Evolutionary conservation across 2,329 filamentous ascomycete genomes (phyloP), one percentile per base, ranked within the genome.

Genomic region (Aspergillus novofumigatus): DNA sequence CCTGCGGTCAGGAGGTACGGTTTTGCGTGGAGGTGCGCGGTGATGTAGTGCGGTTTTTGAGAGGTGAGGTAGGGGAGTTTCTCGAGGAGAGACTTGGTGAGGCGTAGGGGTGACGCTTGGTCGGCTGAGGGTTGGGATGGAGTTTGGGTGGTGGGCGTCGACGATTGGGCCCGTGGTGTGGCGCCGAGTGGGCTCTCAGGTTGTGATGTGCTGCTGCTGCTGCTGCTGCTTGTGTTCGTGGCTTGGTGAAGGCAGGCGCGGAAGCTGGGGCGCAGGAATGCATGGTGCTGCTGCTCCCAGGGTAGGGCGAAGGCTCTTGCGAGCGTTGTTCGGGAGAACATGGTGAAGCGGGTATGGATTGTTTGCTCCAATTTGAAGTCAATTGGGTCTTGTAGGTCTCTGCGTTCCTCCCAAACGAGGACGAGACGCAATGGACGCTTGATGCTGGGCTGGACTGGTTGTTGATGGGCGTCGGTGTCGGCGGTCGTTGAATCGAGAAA

Each of bases 1-100:
- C 90, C 90, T 48, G 81, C 78, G 0, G 78, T 80, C 52, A 81
- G 67, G 25, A 81, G 74, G 67, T 78, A 81, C n/a, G 78, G 78
- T n/a, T 75, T 72, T 3, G 75, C 74, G 63, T 81, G 78, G 29
- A 81, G 65, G 64, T 80, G 77, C 10, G 77, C 75, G 26, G 74
- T 72, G 44, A 80, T 72, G 66, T 80, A 81, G 69, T 80, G 77
- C 25, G 77, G 75, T 41, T 69, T 65, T 63, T 81, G 78, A 48
- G 72, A 67, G 45, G 68, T 67, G 52, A 81, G 75, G 54, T 75
- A 67, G 7, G 78, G 78, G 35, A 81, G 75, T 52, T 75, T 72
- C 21, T 68, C 62, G 61, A 77, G 71, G 35, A 78, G 64, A 14
- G 77, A 73, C 59, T 74, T 66, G 20, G 72, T 74, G 54, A 79